A percentile compares a stretch with the other conserved stretches of the same genome.
Evolutionary conservation across 2,329 filamentous ascomycete genomes (phyloP).

Genomic region (Aspergillus transmontanensis): DNA sequence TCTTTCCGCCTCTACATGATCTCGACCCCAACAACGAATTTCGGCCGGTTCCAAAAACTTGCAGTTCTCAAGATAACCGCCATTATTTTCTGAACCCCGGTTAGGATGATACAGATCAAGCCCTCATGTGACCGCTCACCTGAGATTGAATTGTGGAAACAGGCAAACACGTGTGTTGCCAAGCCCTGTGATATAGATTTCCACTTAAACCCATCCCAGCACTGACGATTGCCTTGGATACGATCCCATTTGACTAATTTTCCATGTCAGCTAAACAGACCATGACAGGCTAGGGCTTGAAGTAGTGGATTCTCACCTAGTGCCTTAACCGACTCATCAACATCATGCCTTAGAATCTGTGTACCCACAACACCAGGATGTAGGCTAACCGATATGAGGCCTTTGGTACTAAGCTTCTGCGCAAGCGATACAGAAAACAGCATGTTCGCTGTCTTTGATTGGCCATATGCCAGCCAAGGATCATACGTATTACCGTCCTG

Average conservation of each 20-base stretch:
- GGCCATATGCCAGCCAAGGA: conserved; percentile 45
- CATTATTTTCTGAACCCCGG: conserved; percentile 30
- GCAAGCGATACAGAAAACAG: conserved; percentile 46
- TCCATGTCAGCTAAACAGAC: no score
- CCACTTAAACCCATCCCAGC: conserved; percentile 19
- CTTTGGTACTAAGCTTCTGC: conserved; percentile 23
- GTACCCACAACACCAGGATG: conserved; percentile 30
- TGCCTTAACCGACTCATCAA: no score
- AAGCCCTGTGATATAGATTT: conserved; percentile 32
- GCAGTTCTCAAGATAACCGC: conserved; percentile 47
- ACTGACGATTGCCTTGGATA: conserved; percentile 21
- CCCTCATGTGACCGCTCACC: no score
- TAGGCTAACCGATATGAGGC: conserved; percentile 26
- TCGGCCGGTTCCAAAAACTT: conserved; percentile 42
- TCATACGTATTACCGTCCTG: conserved; percentile 28
- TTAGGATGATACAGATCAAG: no score
- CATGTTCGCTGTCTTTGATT: conserved; percentile 52
- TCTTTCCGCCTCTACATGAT: conserved; percentile 39
- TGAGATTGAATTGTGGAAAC: no score
- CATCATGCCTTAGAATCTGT: no score
- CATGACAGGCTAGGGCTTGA: no score
- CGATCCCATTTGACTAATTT: conserved; percentile 11
- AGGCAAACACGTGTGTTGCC: not conserved
- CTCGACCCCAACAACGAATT: conserved; percentile 30
- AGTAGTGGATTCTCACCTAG: no score